A percentile compares a stretch with the other conserved stretches of the same genome.
phyloP scores from a whole-genome alignment of 306 rosid genomes.

The Vigna unguiculata region DNA sequence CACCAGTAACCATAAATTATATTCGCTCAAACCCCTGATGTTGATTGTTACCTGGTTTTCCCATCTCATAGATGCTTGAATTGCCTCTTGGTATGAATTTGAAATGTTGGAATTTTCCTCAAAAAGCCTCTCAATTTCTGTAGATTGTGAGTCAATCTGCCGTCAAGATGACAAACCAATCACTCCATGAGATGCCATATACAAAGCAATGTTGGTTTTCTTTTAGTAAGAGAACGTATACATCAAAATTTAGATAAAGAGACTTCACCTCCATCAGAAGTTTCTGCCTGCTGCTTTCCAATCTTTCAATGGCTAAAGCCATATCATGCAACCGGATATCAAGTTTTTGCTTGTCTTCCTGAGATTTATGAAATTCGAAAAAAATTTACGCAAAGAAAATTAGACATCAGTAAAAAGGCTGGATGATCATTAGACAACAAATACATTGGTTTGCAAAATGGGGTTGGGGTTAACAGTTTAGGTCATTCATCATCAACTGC shows the following conservation, averaged over 20 bases:
- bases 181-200: constrained; percentile 40
- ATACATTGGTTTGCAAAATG: constrained; percentile 13
- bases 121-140: constrained; percentile 88
- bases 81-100: constrained; percentile 73
- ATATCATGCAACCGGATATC: constrained; percentile 92
- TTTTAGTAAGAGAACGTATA: constrained; percentile 15
- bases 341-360: constrained; percentile 90
- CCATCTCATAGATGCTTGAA: constrained; percentile 65
- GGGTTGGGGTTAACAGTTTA: constrained; percentile 6
- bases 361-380: constrained; percentile 36
- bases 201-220: background rate
- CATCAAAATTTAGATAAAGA: constrained; percentile 4
- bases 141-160: constrained; percentile 93
- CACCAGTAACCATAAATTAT: constrained; percentile 33
- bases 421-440: constrained; percentile 40
- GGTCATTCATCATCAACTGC: constrained; percentile 31
- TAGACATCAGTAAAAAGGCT: constrained; percentile 28
- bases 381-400: constrained; percentile 18
- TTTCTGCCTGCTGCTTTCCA: constrained; percentile 95
- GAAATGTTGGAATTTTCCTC: constrained; percentile 86
- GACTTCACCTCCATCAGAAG: constrained; percentile 80
- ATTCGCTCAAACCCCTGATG: constrained; percentile 18
- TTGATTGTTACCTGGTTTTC: constrained; percentile 78
- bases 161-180: constrained; percentile 46
- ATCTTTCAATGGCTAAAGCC: constrained; percentile 88